Percentiles rank a stretch among this genome's conserved stretches.
phyloP scores from a whole-genome alignment of 805 yeast genomes.

The Myxozyma kluyveri region DNA sequence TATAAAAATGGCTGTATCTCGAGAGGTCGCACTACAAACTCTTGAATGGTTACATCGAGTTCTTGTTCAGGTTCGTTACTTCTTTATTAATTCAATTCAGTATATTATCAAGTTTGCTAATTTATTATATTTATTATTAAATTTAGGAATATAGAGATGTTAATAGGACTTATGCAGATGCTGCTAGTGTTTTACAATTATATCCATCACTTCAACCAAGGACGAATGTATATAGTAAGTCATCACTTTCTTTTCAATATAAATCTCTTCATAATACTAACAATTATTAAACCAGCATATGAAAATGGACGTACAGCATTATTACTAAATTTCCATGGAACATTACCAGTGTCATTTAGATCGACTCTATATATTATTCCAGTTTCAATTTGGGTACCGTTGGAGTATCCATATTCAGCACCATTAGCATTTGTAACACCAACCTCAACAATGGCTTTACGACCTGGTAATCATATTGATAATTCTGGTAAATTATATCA shows the following conservation, averaged over 20 bases:
- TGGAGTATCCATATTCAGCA: constrained; percentile 60
- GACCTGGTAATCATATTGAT: constrained; percentile 66
- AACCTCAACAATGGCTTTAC: constrained; percentile 47
- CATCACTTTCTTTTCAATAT: too few species aligned
- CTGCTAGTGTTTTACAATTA: constrained; percentile 51
- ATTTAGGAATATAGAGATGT: constrained; percentile 27
- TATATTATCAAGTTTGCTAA: too few species aligned
- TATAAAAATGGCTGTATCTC: constrained; percentile 2
- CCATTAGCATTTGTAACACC: constrained; percentile 68
- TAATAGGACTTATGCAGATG: constrained; percentile 52
- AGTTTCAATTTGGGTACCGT: constrained; percentile 73
- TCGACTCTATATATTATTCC: constrained; percentile 48
- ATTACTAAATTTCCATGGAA: constrained; percentile 64
- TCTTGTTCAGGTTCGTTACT: constrained; percentile 45
- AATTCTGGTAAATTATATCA: constrained; percentile 68
- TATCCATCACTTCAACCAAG: constrained; percentile 60
- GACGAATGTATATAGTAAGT: constrained; percentile 55
- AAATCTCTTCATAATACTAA: not conserved
- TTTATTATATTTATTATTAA: too few species aligned
- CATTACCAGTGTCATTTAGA: constrained; percentile 41
- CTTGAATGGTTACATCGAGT: constrained; percentile 60
- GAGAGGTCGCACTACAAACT: constrained; percentile 44
- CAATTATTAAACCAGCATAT: constrained; percentile 39
- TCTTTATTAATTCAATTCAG: too few species aligned
- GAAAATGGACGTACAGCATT: constrained; percentile 59